Evolutionary conservation across 306 rosid genomes (phyloP).

Genomic region (Cucumis cinereus): DNA sequence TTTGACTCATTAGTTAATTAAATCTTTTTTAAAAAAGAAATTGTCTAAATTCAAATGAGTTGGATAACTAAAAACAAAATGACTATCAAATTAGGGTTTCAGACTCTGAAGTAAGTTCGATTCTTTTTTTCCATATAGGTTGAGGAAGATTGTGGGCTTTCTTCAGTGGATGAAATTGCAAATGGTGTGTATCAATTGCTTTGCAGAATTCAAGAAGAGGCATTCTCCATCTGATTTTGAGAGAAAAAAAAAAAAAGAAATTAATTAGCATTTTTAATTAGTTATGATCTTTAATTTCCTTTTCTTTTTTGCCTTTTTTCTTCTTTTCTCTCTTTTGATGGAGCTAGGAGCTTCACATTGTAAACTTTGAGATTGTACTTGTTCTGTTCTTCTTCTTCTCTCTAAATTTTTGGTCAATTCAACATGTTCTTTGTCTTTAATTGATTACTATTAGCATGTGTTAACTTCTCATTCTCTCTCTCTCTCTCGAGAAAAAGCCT

Average conservation of each 20-base stretch:
- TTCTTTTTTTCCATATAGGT: background rate
- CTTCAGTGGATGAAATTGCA: slow-evolving; percentile 5
- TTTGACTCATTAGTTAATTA: background rate
- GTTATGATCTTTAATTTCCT: background rate
- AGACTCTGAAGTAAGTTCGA: too few species aligned
- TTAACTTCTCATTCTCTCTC: background rate
- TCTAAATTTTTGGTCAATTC: background rate
- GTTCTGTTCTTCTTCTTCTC: background rate
- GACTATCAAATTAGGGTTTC: too few species aligned
- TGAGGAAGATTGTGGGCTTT: slow-evolving; percentile 7
- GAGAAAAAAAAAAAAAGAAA: background rate
- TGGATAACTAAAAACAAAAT: background rate
- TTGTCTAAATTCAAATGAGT: background rate
- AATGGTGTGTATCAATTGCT: slow-evolving; percentile 4
- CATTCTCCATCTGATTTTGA: background rate
- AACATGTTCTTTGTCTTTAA: background rate
- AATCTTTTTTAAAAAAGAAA: background rate
- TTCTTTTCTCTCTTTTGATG: background rate
- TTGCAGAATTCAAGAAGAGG: slow-evolving; percentile 7
- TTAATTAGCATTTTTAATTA: background rate
- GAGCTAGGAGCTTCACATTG: background rate
- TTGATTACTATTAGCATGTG: background rate
- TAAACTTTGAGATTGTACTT: background rate
- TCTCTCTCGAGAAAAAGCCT: background rate
- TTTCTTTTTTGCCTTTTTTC: background rate